Evolutionary conservation across 352 stramenopile species (phyloP).

Genomic region (Phytophthora aleatoria): DNA sequence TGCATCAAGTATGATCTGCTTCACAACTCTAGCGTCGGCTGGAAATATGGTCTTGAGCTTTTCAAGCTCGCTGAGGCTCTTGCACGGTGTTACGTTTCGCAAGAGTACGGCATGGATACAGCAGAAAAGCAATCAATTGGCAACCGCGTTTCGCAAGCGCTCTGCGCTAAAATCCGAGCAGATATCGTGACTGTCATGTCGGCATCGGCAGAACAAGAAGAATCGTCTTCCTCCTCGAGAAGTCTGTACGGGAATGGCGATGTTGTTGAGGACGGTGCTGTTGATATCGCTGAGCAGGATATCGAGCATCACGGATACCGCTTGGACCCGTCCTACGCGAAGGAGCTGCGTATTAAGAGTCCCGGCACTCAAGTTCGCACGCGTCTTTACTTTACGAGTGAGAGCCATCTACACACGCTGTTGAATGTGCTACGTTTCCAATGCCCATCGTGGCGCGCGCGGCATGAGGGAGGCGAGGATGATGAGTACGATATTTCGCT

Average conservation of each 20-base stretch:
- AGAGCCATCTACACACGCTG: constrained; percentile 98
- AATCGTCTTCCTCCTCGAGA: constrained; percentile 21
- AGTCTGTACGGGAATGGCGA: constrained; percentile 36
- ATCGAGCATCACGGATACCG: constrained; percentile 90
- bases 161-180: constrained; percentile 98
- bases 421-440: constrained; percentile 97
- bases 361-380: constrained; percentile 91
- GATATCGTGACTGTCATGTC: constrained; percentile 88
- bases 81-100: constrained; percentile 97
- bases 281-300: constrained; percentile 52
- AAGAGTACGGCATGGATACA: constrained; percentile 94
- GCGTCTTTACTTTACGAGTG: constrained; percentile 99
- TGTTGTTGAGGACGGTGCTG: constrained; percentile 23
- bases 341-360: constrained; percentile 96
- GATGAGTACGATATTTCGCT: constrained; percentile 77
- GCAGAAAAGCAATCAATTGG: constrained; percentile 96
- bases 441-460: constrained; percentile 69
- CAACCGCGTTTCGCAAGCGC: constrained; percentile 94
- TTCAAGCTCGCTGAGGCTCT: constrained; percentile 95
- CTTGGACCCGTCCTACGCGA: constrained; percentile 83
- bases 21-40: constrained; percentile 94
- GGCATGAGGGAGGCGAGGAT: constrained; percentile 61
- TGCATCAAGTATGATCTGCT: constrained; percentile 98
- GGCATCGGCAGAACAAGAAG: constrained; percentile 44
- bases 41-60: constrained; percentile 91